Evolutionary conservation across 2,329 filamentous ascomycete genomes (phyloP), one percentile per base, ranked within the genome.

Genomic region (Aspergillus calidoustus): DNA sequence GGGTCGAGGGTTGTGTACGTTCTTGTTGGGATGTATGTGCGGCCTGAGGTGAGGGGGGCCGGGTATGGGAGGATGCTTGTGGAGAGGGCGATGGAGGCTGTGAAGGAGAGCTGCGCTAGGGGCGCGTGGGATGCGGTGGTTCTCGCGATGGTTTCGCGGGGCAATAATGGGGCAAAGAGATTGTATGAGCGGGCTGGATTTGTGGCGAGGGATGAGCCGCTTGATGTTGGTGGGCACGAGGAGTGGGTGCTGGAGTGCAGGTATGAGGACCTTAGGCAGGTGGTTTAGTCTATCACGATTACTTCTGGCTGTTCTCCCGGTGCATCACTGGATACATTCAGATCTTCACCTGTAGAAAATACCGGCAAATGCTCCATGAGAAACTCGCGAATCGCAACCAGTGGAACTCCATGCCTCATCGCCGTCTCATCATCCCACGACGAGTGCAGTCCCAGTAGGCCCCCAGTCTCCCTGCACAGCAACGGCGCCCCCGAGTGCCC

Each of bases 401-500:
- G 68, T 17, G 79, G 75, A 4, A 85, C 71, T 0, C 83, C 83
- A 70, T 83, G 78, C 64, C 83, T 74, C 81, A 83, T 84, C 0
- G 75, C 79, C 8, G 81, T 85, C 64, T 79, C 61, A 23, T 84
- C 82, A 66, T 86, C 82, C 82, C 83, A 86, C 30, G 78, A 82
- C 4, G 82, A 85, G 74, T 86, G 83, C 63, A 86, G 62, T 1
- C 83, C 83, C 0, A 85, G 71, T 58, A 86, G 66, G 9, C 28
- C 66, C 0, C 80, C 81, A 13, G 72, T 73, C n/a, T 62, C 68
- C 31, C 62, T 57, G 17, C 77, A 69, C n/a, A 85, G 63, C 17
- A 86, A 68, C 1, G 81, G 82, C 5, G 83, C 83, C 3, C 83
- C 83, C 23, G 80, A 83, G 68, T 85, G 83, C 1, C 83, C 83